These are phyloP conservation scores for Ceratobasidium sp. DNA, from an alignment of 1,284 basidiomycete species.

Conservation along the genomic window DNA sequence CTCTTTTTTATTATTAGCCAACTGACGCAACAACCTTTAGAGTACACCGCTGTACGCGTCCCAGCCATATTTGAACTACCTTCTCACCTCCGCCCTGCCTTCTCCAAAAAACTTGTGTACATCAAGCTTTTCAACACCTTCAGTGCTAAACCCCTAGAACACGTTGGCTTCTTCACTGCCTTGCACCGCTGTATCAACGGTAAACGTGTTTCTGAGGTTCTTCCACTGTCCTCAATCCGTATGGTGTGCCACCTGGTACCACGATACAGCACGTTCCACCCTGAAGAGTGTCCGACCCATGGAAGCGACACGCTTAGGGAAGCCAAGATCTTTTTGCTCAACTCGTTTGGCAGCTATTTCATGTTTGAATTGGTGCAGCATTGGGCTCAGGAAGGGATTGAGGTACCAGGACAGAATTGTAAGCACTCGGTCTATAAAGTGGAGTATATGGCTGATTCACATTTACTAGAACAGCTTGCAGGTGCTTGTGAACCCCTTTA, in stretches of 20 bases:
- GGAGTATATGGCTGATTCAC: no score
- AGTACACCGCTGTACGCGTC: constrained; percentile 11
- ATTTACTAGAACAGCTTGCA: no score
- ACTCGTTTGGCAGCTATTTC: constrained; percentile 21
- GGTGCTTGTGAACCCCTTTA: no score
- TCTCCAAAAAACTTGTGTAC: background rate
- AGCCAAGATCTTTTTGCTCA: constrained; percentile 17
- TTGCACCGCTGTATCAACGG: background rate
- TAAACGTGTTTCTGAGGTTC: background rate
- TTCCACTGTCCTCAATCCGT: background rate
- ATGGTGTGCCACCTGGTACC: constrained; percentile 30
- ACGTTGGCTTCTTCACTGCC: background rate
- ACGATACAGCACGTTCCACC: background rate
- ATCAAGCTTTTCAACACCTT: constrained; percentile 16
- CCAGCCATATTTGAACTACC: constrained; percentile 16
- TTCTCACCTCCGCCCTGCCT: background rate
- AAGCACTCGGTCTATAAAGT: no score
- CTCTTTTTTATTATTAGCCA: no score
- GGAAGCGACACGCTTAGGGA: background rate
- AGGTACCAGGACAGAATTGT: no score
- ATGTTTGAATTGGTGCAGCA: constrained; percentile 21
- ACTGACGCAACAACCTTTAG: background rate
- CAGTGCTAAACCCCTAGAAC: background rate
- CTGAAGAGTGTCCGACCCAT: background rate
- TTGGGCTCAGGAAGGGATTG: constrained; percentile 29